Percentiles rank a stretch among this genome's conserved stretches.
Evolutionary conservation across 106 monocot species (phyloP).

Genomic region (Dactylorhiza incarnata): DNA sequence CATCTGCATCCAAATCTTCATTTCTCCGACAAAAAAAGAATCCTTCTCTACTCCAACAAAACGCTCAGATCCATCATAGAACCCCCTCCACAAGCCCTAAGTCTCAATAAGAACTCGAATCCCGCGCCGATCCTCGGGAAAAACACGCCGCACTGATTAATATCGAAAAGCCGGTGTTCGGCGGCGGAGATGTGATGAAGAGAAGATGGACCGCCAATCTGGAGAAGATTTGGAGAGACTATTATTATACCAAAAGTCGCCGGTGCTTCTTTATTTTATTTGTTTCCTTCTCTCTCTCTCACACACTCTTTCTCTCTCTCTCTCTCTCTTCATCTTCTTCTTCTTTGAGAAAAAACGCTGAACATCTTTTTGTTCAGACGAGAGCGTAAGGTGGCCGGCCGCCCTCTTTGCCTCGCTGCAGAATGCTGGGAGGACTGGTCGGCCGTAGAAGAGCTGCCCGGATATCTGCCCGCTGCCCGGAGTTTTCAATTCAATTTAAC

Average conservation of each 20-base stretch:
- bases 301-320: background rate
- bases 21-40: background rate
- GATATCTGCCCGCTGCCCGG: no score
- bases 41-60: slow-evolving; percentile 2
- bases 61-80: slow-evolving; percentile 17
- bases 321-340: background rate
- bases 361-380: slow-evolving; percentile 8
- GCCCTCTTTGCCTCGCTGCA: no score
- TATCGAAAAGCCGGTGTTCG: background rate
- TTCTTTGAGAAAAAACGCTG: slow-evolving; percentile 23
- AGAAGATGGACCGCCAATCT: background rate
- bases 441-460: no score
- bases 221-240: background rate
- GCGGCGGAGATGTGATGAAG: background rate
- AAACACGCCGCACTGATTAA: background rate
- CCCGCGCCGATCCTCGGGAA: background rate
- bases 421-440: no score
- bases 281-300: no score
- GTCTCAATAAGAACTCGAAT: slow-evolving; percentile 5
- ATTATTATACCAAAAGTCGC: background rate
- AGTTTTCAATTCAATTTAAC: no score
- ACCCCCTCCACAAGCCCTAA: slow-evolving; percentile 5
- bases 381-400: background rate
- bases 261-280: background rate
- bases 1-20: slow-evolving; percentile 3